These are phyloP conservation scores for Phytomonas sp. DNA, from an alignment of 208 protist species.

Conservation along the genomic window DNA sequence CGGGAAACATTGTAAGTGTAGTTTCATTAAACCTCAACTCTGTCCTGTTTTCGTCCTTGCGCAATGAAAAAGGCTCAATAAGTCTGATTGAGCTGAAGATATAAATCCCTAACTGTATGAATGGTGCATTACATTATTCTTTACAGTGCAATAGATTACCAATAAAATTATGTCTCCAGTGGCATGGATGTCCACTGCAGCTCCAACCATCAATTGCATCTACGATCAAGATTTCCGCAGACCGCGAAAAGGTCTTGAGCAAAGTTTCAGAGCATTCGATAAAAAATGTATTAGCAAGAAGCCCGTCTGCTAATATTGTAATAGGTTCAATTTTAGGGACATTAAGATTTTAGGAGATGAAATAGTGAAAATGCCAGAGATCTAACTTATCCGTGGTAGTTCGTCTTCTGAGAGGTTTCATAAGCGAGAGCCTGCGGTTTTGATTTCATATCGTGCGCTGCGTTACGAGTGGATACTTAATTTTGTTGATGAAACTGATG, in stretches of 20 bases:
- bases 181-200: constrained; percentile 26
- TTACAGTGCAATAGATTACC: constrained; percentile 11
- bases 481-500: constrained; percentile 23
- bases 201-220: constrained; percentile 27
- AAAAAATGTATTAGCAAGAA: constrained; percentile 38
- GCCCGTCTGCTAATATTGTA: constrained; percentile 45
- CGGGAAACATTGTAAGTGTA: too few species aligned
- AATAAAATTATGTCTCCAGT: constrained; percentile 53
- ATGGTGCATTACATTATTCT: background rate
- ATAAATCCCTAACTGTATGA: background rate
- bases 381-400: constrained; percentile 15
- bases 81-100: background rate
- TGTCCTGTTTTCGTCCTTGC: too few species aligned
- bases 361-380: too few species aligned
- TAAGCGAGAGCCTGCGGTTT: constrained; percentile 24
- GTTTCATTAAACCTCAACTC: too few species aligned
- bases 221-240: constrained; percentile 60
- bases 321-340: constrained; percentile 35
- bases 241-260: constrained; percentile 32
- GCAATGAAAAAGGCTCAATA: background rate
- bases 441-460: constrained; percentile 28
- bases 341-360: too few species aligned
- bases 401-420: constrained; percentile 12
- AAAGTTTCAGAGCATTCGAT: constrained; percentile 25
- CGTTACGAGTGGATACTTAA: constrained; percentile 47